phyloP scores from a whole-genome alignment of 306 rosid species.

The Lagenaria siceraria region DNA sequence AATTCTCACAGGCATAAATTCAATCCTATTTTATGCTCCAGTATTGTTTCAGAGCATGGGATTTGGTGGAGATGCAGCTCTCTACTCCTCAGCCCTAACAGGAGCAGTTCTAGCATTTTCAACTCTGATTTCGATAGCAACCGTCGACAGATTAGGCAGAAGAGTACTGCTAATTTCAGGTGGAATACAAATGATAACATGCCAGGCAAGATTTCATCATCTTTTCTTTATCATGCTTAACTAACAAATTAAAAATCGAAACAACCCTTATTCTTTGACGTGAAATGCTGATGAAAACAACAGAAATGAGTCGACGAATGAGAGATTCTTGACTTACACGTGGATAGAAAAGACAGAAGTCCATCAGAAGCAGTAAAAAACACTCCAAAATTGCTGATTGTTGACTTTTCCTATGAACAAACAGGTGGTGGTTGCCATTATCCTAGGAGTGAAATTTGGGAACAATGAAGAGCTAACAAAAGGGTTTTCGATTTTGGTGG shows the following conservation, averaged over 20 bases:
- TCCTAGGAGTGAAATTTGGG: constrained; percentile 62
- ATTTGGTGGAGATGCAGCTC: constrained; percentile 61
- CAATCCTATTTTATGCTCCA: constrained; percentile 83
- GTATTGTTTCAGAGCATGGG: constrained; percentile 83
- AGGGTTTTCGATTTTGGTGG: constrained; percentile 50
- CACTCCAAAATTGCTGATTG: background rate
- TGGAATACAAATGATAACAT: constrained; percentile 68
- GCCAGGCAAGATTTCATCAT: constrained; percentile 47
- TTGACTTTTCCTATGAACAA: constrained; percentile 5
- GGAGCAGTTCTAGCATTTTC: constrained; percentile 80
- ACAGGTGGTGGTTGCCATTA: constrained; percentile 59
- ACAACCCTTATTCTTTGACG: background rate
- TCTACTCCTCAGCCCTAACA: constrained; percentile 76
- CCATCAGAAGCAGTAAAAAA: background rate
- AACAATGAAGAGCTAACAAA: constrained; percentile 34
- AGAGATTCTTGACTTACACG: background rate
- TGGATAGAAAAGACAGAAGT: background rate
- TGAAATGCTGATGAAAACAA: background rate
- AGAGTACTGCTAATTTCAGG: constrained; percentile 69
- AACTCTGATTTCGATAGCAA: constrained; percentile 63
- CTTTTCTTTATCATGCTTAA: background rate
- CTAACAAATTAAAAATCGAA: background rate
- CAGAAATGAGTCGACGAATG: background rate
- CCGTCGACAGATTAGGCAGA: constrained; percentile 69
- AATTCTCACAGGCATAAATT: constrained; percentile 80